These are phyloP conservation scores for Globisporangium paroecandrum DNA, from an alignment of 352 stramenopile genomes.

Conservation along the genomic window DNA sequence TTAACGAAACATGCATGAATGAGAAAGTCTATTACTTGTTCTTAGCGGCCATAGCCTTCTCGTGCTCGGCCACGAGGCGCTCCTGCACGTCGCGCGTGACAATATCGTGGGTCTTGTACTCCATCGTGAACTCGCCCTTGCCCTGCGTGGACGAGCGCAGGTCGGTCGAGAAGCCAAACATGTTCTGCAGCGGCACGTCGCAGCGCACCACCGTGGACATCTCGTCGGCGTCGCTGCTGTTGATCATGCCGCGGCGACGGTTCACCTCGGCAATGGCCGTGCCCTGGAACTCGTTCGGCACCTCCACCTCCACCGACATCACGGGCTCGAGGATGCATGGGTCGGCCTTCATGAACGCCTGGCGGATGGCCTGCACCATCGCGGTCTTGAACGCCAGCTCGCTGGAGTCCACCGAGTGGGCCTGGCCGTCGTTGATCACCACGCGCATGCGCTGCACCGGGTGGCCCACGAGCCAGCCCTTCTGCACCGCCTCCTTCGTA, in stretches of 20 bases:
- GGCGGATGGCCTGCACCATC: conserved; percentile 93
- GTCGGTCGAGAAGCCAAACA: conserved; percentile 99
- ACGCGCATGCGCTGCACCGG: conserved; percentile 90
- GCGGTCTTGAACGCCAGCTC: conserved; percentile 98
- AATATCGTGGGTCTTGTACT: conserved; percentile 97
- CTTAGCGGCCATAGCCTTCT: conserved; percentile 80
- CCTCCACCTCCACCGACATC: conserved; percentile 94
- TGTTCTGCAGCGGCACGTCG: conserved; percentile 96
- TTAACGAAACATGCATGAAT: not conserved
- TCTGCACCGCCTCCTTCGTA: conserved; percentile 92
- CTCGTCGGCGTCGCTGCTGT: conserved; percentile 95
- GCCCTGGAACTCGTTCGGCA: conserved; percentile 96
- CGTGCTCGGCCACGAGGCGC: conserved; percentile 93
- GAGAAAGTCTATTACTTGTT: conserved; percentile 51
- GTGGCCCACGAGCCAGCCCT: conserved; percentile 95
- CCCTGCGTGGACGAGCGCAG: conserved; percentile 94
- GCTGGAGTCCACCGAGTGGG: conserved; percentile 97
- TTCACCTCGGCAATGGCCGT: conserved; percentile 93
- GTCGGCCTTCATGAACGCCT: conserved; percentile 91
- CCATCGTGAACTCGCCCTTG: conserved; percentile 99
- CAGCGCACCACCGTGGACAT: conserved; percentile 90
- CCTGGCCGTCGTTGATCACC: conserved; percentile 89
- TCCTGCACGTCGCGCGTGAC: conserved; percentile 93
- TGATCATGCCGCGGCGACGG: conserved; percentile 93
- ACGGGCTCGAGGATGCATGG: conserved; percentile 95